Conservation (phyloP, 345 rosid species). For the Carallia pectinifolia region DNA sequence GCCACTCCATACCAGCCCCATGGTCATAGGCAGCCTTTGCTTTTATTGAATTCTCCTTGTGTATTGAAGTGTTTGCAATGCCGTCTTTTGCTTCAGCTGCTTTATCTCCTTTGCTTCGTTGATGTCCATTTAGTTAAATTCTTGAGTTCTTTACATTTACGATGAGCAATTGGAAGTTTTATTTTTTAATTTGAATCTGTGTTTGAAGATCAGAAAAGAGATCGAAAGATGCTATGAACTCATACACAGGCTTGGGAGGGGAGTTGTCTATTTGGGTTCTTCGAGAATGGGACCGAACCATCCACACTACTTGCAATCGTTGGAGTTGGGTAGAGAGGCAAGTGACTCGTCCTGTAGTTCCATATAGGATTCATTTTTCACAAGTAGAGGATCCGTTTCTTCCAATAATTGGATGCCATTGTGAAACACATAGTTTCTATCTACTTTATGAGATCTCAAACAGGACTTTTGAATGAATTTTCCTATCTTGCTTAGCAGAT, state of each 20-base stretch:
- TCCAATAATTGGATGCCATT: no score
- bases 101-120: neutral
- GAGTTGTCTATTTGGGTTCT: slow-evolving; percentile 83
- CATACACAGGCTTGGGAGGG: slow-evolving; percentile 70
- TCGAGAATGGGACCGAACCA: slow-evolving; percentile 73
- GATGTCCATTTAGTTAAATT: neutral
- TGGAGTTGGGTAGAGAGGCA: slow-evolving; percentile 69
- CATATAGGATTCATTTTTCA: neutral
- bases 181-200: slow-evolving; percentile 20
- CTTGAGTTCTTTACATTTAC: neutral
- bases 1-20: no score
- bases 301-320: slow-evolving; percentile 58
- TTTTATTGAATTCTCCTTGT: no score
- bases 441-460: neutral
- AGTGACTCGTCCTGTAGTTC: slow-evolving; percentile 25
- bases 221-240: slow-evolving; percentile 68
- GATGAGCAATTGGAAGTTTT: slow-evolving; percentile 11
- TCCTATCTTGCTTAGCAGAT: slow-evolving; percentile 39
- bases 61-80: no score
- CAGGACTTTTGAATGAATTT: neutral
- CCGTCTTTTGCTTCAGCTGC: neutral
- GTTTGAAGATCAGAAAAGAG: slow-evolving; percentile 77
- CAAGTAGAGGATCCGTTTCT: neutral
- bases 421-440: neutral
- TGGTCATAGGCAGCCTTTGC: no score